Evolutionary conservation across 345 rosid genomes (phyloP), one percentile per base, ranked within the genome.

Genomic region (Murraya paniculata): DNA sequence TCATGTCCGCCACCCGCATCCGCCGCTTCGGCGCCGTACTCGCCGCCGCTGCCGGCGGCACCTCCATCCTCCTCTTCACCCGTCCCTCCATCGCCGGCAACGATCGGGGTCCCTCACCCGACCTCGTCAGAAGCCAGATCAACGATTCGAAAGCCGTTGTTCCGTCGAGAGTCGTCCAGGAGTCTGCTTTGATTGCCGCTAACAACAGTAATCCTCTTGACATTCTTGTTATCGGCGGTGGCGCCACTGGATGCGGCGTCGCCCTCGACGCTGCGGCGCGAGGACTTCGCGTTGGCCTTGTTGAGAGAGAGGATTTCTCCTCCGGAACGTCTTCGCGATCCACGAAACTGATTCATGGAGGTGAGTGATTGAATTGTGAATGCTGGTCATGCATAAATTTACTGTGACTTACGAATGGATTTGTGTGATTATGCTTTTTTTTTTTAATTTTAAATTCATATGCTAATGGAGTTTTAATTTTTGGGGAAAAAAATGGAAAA

Each of bases 241-340:
- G 99, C 71, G 99, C 98, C 83, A 94, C 99, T 6, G 99, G 99
- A n/a, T 83, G 87, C 60, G 98, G 99, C 3, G 99, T 91, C 31
- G 99, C 99, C 57, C 98, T 94, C 7, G 99, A 96, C 76, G 99
- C 97, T 61, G 89, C 68, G 50, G 86, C 99, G 16, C 90, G 99
- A 59, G 98, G 97, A 16, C 94, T 94, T 64, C 94, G 92, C 24
- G 99, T 94, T 48, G 99, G 98, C 18, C 88, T 96, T 9, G 97
- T 94, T 0, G 99, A 96, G 87, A 86, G 99, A 25, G 99, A 96
- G 78, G 99, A 96, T 81, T 96, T 96, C 87, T 84, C 98, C 30
- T 94, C 97, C 6, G 99, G 99, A 7, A 92, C 99, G 9, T 96
- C 98, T 74, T 96, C 99, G 4, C 84, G 99, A 83, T 96, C 99